Evolutionary conservation across 345 rosid species (phyloP).

Genomic region (Erysimum cheiranthoides): DNA sequence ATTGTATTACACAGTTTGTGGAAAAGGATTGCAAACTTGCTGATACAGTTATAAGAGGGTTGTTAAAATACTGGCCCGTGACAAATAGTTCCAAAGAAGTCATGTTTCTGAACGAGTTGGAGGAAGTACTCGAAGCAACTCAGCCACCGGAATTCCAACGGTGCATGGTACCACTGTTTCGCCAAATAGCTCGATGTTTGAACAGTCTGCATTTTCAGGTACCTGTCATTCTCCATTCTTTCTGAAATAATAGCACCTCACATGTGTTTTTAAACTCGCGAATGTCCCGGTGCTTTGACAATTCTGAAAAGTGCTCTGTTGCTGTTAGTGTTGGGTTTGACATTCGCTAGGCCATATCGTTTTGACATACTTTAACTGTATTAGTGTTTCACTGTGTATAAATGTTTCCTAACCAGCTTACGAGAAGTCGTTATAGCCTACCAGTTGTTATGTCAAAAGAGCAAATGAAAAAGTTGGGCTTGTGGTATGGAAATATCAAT

Average conservation of each 20-base stretch:
- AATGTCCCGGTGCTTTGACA: background rate
- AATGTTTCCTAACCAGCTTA: background rate
- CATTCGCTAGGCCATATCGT: constrained; percentile 5
- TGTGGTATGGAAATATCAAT: background rate
- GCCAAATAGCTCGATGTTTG: constrained; percentile 68
- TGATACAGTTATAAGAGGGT: constrained; percentile 64
- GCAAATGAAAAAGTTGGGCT: background rate
- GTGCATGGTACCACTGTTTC: constrained; percentile 73
- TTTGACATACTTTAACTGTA: constrained; percentile 17
- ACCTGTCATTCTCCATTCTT: constrained; percentile 19
- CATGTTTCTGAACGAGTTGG: constrained; percentile 73
- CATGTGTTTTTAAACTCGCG: background rate
- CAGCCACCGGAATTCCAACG: constrained; percentile 73
- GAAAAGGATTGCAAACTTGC: constrained; percentile 80
- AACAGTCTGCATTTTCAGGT: constrained; percentile 86
- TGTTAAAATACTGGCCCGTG: constrained; percentile 72
- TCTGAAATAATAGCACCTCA: background rate
- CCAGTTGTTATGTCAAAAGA: constrained; percentile 5
- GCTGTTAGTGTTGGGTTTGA: constrained; percentile 12
- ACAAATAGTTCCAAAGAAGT: constrained; percentile 77
- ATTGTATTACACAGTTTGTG: constrained; percentile 69
- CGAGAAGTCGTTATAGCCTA: background rate
- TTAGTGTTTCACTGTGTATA: background rate
- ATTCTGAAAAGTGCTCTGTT: constrained; percentile 19
- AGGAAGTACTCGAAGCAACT: constrained; percentile 77